Base-by-base conservation (phyloP, 2,329 filamentous ascomycete genomes). In the Graphilbum ipis-grandicollis region DNA sequence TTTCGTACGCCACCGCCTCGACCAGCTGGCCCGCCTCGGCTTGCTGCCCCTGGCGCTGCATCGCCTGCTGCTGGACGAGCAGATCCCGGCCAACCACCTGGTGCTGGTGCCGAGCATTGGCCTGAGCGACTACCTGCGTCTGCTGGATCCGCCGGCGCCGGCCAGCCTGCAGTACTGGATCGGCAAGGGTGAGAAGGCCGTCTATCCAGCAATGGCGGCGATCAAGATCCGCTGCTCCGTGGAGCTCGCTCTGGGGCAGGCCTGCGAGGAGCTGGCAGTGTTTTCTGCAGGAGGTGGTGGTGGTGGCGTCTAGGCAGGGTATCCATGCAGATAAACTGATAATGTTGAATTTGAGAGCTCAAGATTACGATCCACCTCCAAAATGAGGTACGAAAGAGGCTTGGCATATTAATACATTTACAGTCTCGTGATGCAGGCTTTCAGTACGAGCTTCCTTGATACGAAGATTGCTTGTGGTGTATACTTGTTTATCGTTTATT, bases 161-260 rank as follows among this genome's bases (percentile, higher is more conserved):
- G 72, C 78, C 41, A 76, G 73, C 9, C 60, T 94, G 4, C 74
- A 83, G 40, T 80, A 88, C 47, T 94, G 86, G 88, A 85, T 92
- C 37, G 56, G 75, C 23, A 68, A 79, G 38, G 88, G 88, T 2
- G 88, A 96, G 56, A 63, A 76, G 43, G 86, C 81, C 45, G 84
- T 93, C 0, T 96, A 88, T 86, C 88, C 86, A 1, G 82, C 84
- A 2, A 73, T 93, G 3, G 76, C 76, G 23, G 83, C 85, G 13
- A 57, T 96, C 42, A 78, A 79, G 47, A 76, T 93, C 7, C 64
- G 88, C 7, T 90, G 83, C 54, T 79, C 77, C 5, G 69, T 96
- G 8, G 88, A 96, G 55, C 78, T 85, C 38, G 85, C 93, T 52
- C 63, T 96, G 10, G 86, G 94, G 53, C 64, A 76, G 33, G 80